phyloP scores from a whole-genome alignment of 768 basidiomycete genomes.

The Pisolithus sp. region DNA sequence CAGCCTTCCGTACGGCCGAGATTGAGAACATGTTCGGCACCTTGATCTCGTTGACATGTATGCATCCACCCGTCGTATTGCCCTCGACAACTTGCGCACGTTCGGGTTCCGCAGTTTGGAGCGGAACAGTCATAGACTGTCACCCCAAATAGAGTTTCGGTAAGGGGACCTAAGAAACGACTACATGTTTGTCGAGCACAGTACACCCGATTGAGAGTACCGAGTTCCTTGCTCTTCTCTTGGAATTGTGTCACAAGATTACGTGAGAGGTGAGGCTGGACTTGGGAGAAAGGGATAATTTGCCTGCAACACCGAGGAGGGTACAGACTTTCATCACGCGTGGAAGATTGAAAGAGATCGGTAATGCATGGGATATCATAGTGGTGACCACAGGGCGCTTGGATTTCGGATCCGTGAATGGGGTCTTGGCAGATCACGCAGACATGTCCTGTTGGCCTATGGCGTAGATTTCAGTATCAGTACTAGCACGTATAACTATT shows the following conservation, averaged over 20 bases:
- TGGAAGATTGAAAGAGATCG: conserved; percentile 30
- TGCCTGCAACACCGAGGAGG: conserved; percentile 36
- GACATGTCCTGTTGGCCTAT: conserved; percentile 21
- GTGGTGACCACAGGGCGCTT: conserved; percentile 29
- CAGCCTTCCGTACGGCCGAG: no score
- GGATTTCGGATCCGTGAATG: conserved; percentile 21
- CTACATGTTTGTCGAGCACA: conserved; percentile 22
- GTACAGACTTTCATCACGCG: conserved; percentile 33
- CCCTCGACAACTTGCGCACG: background rate
- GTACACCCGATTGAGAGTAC: conserved; percentile 20
- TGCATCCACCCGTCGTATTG: conserved; percentile 8
- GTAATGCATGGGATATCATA: conserved; percentile 30
- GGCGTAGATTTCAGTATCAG: background rate
- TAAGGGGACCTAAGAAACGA: no score
- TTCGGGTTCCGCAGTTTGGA: no score
- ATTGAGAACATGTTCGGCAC: no score
- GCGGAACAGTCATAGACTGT: no score
- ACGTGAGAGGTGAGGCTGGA: conserved; percentile 19
- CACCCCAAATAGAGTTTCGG: conserved; percentile 4
- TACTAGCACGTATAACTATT: background rate
- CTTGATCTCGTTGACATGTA: conserved; percentile 20
- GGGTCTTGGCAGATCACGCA: conserved; percentile 33
- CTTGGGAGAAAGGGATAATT: conserved; percentile 21
- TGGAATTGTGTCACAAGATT: conserved; percentile 15
- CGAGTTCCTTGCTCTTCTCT: conserved; percentile 25